Percentiles rank a stretch among this genome's conserved stretches.
phyloP scores from a whole-genome alignment of 2,329 filamentous ascomycete species.

The Pseudopyrenochaeta lycopersici region DNA sequence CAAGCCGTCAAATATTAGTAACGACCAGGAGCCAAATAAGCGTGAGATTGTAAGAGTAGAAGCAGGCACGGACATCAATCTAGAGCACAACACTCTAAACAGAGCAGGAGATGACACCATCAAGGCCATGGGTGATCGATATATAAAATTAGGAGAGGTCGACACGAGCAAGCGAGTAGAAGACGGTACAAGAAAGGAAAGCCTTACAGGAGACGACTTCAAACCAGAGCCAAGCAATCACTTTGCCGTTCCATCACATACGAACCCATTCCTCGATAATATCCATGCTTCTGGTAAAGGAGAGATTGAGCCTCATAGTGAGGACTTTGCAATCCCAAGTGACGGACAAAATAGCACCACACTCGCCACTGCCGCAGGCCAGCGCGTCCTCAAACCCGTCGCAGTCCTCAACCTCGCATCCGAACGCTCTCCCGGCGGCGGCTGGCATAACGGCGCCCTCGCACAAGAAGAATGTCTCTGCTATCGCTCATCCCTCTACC shows the following conservation, averaged over 20 bases:
- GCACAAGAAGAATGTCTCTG: conserved; percentile 77
- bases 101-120: not conserved
- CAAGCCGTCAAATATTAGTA: too few relatives aligned
- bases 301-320: too few relatives aligned
- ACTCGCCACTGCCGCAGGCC: not conserved
- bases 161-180: not conserved
- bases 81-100: too few relatives aligned
- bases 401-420: conserved; percentile 74
- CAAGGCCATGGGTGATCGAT: not conserved
- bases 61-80: too few relatives aligned
- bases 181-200: too few relatives aligned
- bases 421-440: conserved; percentile 66
- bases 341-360: not conserved
- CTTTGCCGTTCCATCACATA: too few relatives aligned
- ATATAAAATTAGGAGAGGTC: not conserved
- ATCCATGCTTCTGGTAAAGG: too few relatives aligned
- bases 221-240: too few relatives aligned
- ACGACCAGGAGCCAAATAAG: not conserved
- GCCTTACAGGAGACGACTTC: too few relatives aligned
- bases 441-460: conserved; percentile 67
- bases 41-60: not conserved
- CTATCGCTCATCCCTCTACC: conserved; percentile 66
- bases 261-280: too few relatives aligned
- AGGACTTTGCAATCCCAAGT: too few relatives aligned
- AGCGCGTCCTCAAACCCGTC: conserved; percentile 49